Conservation (phyloP, 768 basidiomycete genomes). For the Boletus sp. region DNA sequence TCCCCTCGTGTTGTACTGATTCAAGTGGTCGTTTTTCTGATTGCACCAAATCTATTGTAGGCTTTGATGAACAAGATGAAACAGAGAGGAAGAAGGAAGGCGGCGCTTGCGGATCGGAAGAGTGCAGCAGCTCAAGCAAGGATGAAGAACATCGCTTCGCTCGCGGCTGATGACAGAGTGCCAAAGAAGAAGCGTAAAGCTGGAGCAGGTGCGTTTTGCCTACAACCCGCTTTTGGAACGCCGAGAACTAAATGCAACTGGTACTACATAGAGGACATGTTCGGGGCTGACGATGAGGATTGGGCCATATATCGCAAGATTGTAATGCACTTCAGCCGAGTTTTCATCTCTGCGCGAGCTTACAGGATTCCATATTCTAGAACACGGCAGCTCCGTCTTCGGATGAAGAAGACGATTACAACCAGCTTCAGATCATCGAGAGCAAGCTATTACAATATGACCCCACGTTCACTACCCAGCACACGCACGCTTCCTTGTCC, state of each 20-base stretch:
- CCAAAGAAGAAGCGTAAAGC: constrained; percentile 84
- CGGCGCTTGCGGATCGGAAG: constrained; percentile 85
- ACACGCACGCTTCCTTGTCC: constrained; percentile 78
- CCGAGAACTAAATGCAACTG: constrained; percentile 1
- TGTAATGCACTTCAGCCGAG: constrained; percentile 41
- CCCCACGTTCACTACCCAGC: constrained; percentile 73
- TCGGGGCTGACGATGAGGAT: constrained; percentile 92
- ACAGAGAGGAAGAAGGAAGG: constrained; percentile 72
- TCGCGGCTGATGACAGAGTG: constrained; percentile 83
- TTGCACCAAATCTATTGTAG: constrained; percentile 36
- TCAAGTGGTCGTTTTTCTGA: background rate
- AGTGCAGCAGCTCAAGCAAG: constrained; percentile 92
- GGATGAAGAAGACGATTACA: constrained; percentile 86
- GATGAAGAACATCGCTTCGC: constrained; percentile 92
- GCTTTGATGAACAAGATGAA: constrained; percentile 80
- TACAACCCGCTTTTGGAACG: background rate
- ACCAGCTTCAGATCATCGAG: constrained; percentile 71
- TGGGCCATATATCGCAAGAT: constrained; percentile 99
- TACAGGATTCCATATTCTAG: constrained; percentile 33
- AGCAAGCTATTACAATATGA: constrained; percentile 78
- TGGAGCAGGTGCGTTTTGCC: constrained; percentile 55
- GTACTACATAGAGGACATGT: constrained; percentile 71
- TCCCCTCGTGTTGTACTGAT: background rate
- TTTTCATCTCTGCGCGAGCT: background rate
- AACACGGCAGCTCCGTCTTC: constrained; percentile 70